Evolutionary conservation across 768 basidiomycete species (phyloP).

Genomic region (Baorangia bicolor): DNA sequence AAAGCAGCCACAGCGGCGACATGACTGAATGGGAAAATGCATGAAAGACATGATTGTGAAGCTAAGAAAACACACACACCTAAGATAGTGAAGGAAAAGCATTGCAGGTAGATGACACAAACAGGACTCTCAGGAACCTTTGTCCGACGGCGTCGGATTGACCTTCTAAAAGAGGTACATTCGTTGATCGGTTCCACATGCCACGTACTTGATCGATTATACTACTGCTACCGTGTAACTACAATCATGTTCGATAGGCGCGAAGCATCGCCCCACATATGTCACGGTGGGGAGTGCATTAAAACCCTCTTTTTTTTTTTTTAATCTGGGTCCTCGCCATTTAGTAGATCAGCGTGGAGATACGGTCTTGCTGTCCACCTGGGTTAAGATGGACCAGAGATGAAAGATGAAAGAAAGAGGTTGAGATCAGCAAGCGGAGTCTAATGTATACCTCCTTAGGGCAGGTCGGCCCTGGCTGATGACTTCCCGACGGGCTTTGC

Average conservation of each 20-base stretch:
- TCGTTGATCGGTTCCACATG: too few species aligned
- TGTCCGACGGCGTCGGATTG: not conserved
- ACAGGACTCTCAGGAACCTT: too few species aligned
- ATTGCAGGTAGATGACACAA: not conserved
- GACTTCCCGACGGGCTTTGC: too few species aligned
- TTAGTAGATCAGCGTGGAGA: conserved; percentile 54
- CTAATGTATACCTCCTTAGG: conserved; percentile 21
- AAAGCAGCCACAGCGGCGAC: conserved; percentile 74
- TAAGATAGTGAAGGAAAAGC: conserved; percentile 60
- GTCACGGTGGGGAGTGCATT: too few species aligned
- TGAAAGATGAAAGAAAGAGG: conserved; percentile 45
- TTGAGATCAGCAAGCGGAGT: too few species aligned
- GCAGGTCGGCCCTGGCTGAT: conserved; percentile 21
- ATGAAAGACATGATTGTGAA: not conserved
- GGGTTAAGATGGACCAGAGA: conserved; percentile 62
- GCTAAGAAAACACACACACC: conserved; percentile 39
- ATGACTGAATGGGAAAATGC: conserved; percentile 49
- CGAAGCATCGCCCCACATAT: conserved; percentile 44
- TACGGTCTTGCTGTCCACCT: conserved; percentile 49
- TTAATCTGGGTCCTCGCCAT: conserved; percentile 78
- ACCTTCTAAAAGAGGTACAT: not conserved
- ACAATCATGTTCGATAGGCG: conserved; percentile 41
- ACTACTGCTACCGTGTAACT: not conserved
- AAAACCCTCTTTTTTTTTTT: conserved; percentile 58
- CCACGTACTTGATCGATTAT: not conserved